Conservation (phyloP, 495 filamentous ascomycete species). For the Neurospora sp. region DNA sequence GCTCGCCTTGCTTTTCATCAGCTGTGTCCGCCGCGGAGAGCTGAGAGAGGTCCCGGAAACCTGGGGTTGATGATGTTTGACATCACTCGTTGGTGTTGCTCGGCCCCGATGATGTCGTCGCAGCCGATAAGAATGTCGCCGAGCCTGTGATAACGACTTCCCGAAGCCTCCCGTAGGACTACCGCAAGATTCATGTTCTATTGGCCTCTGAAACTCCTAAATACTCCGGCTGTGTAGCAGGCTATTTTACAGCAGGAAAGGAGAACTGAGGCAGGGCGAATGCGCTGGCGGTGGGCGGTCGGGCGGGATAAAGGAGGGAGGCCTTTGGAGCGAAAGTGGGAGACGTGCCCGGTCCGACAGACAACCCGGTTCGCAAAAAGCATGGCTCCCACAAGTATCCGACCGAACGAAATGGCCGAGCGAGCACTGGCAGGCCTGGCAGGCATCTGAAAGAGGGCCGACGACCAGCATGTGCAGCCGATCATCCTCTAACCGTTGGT, state of each 20-base stretch:
- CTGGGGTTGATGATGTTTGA: not conserved
- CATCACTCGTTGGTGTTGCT: not conserved
- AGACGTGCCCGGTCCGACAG: not conserved
- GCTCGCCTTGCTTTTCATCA: not conserved
- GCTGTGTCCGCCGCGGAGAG: not conserved
- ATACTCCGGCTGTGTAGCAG: not conserved
- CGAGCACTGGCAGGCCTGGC: not conserved
- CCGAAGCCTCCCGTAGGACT: not conserved
- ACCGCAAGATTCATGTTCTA: not conserved
- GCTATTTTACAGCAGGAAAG: not conserved
- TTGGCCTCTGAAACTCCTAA: not conserved
- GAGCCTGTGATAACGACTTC: not conserved
- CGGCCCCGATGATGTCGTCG: not conserved
- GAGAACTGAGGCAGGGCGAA: not conserved
- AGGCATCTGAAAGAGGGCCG: not conserved
- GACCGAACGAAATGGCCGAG: not conserved
- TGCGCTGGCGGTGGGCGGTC: not conserved
- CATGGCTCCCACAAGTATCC: not conserved
- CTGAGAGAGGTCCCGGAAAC: not conserved
- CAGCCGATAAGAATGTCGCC: not conserved
- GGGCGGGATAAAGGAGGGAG: not conserved
- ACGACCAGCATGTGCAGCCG: not conserved
- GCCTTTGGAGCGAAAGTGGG: not conserved
- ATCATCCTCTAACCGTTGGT: not conserved
- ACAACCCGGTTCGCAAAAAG: not conserved